Conservation (phyloP, 1,139 yeast genomes). For the Pichia sp. region DNA sequence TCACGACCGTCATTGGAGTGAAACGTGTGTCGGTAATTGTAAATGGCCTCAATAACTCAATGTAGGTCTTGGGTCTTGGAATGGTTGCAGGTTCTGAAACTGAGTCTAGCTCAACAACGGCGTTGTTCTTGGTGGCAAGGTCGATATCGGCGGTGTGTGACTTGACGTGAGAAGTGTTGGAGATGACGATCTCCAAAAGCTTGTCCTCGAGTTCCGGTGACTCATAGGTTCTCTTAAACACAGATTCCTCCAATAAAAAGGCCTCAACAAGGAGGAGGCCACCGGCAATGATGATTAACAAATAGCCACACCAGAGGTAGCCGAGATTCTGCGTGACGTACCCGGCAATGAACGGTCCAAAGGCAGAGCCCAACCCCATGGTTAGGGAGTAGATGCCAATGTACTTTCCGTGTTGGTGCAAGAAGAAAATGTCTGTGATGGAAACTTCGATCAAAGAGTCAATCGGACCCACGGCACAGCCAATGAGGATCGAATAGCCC, state of each 20-base stretch:
- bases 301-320: constrained; percentile 43
- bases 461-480: constrained; percentile 47
- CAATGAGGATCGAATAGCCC: constrained; percentile 36
- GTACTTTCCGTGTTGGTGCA: constrained; percentile 43
- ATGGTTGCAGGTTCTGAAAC: too few species aligned
- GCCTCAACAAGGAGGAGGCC: constrained; percentile 35
- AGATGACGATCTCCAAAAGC: constrained; percentile 14
- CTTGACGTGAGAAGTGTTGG: too few species aligned
- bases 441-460: constrained; percentile 48
- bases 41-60: too few species aligned
- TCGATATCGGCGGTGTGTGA: neutral
- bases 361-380: constrained; percentile 41
- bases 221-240: constrained; percentile 16
- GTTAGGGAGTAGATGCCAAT: constrained; percentile 40
- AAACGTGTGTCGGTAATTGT: constrained; percentile 11
- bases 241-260: constrained; percentile 44
- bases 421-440: constrained; percentile 44
- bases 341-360: constrained; percentile 46
- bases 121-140: too few species aligned
- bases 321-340: constrained; percentile 36
- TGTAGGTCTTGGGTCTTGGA: too few species aligned
- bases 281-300: constrained; percentile 40
- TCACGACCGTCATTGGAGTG: constrained; percentile 39
- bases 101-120: too few species aligned
- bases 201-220: constrained; percentile 18